Base-by-base conservation (phyloP, 257 asterid species). In the Scutellaria baicalensis region DNA sequence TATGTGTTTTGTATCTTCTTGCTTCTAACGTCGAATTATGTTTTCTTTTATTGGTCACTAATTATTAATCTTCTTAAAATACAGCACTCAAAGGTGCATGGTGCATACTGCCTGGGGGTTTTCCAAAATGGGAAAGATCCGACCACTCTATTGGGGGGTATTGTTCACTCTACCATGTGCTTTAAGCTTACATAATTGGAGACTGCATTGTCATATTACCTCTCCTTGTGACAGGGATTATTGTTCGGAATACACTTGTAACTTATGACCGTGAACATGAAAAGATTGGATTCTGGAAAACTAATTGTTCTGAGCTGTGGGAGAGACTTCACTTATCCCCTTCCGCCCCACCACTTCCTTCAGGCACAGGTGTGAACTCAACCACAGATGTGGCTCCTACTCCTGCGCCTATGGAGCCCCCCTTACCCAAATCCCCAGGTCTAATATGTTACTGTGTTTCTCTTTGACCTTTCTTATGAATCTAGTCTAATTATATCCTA, bases 61-160 rank as follows among this genome's bases (percentile, higher is more conserved):
- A 60, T 42, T 50, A 49, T 31, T 48, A 64, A 45, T 75, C 58
- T 48, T 65, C 55, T 75, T 14, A 69, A 64, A 12, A 20, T 82
- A 48, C 78, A 94, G 99, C 97, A 94, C 79, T 91, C 98, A 59
- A 94, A 91, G 89, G 89, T 86, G 80, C 95, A 64, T 74, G 99
- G 97, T 79, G 81, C 99, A 64, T 94, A 94, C 85, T 94, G 99
- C 88, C 86, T 94, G 64, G 99, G 99, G 49, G 82, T 94, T 74
- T 94, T 94, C 75, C 99, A 89, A 89, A 94, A 88, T 80, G 99
- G 97, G 67, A 91, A 91, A 85, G 99, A 91, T 80, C 93, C 95
- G 16, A 94, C 99, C 62, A 94, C 99, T 74, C 98, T 94, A 70
- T 78, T 94, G 74, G 99, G 99, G 76, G 99, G 99, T 94, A 85